Base-by-base conservation (phyloP, 768 basidiomycete genomes). In the Lactarius sanguifluus region DNA sequence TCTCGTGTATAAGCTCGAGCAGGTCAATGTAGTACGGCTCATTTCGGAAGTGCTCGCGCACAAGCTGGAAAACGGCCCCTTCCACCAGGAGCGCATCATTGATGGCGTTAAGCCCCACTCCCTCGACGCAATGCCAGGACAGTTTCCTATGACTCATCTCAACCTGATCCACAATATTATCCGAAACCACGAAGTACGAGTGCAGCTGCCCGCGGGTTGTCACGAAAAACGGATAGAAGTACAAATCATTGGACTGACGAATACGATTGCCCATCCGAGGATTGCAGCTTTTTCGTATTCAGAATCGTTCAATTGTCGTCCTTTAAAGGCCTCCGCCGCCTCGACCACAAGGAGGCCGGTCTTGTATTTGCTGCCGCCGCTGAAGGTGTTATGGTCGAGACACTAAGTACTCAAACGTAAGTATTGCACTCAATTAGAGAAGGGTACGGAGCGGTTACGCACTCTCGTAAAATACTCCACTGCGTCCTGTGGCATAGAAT, bases 71-170 rank as follows among this genome's bases (percentile, higher is more conserved):
- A 75, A 98, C 96, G 40, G 95, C 90, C 7, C 86, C 88, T 75
- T 95, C 94, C 76, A 98, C 88, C 90, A 98, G 91, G 83, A 97
- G 94, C 2, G 91, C 80, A 76, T 99, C 96, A 81, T 98, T 98
- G 79, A 98, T 90, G 8, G 96, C 94, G 65, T 97, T 86, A 78
- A 86, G 86, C 55, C 88, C 88, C 68, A 96, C 86, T 15, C 79
- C 79, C 59, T 82, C 81, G 54, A 85, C 75, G 61, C 80, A 84
- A 79, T 96, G 98, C 92, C 93, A 99, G 78, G 96, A 97, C 2
- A 93, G 89, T 77, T 97, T 95, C 5, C 91, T 89, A 18, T 94
- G 89, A 23, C 96, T 89, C 13, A 94, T 98, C 73, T 96, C 89
- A 55, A 91, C 94, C 23, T 83, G 77, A 74, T 98, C 96, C 94